Conservation (phyloP, 2,329 filamentous ascomycete species). For the Pseudocercospora eumusae region DNA sequence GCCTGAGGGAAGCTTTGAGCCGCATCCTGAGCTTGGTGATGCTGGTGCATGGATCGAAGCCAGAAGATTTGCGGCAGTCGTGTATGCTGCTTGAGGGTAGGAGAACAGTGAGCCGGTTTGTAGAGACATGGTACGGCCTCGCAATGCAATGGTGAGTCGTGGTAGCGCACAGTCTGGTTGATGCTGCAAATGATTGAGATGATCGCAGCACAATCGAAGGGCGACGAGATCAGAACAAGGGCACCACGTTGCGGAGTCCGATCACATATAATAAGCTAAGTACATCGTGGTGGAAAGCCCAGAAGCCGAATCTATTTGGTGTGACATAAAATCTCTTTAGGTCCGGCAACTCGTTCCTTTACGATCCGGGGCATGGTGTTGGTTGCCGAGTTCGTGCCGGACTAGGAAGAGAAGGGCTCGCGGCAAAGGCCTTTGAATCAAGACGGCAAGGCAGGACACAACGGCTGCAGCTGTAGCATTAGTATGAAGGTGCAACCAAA, state of each 20-base stretch:
- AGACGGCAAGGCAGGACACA: neutral
- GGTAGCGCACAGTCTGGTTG: neutral
- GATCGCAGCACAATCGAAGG: neutral
- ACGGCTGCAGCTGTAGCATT: neutral
- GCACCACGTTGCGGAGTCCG: neutral
- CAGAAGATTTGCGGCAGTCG: neutral
- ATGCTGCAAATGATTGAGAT: neutral
- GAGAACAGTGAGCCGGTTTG: neutral
- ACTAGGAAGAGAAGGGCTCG: neutral
- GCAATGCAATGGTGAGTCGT: neutral
- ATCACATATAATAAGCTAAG: neutral
- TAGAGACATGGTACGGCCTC: neutral
- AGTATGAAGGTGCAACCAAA: neutral
- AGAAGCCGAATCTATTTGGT: constrained; percentile 1
- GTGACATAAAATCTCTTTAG: neutral
- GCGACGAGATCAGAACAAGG: neutral
- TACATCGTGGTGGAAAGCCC: neutral
- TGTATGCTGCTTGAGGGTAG: neutral
- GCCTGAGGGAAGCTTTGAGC: neutral
- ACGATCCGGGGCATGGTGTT: neutral
- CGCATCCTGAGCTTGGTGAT: constrained; percentile 4
- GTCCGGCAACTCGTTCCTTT: neutral
- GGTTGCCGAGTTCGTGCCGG: neutral
- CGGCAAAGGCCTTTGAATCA: neutral
- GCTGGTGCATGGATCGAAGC: constrained; percentile 1